Conservation (phyloP, 192 early-diverging fungal genomes). For the Lunasporangiospora selenospora region DNA sequence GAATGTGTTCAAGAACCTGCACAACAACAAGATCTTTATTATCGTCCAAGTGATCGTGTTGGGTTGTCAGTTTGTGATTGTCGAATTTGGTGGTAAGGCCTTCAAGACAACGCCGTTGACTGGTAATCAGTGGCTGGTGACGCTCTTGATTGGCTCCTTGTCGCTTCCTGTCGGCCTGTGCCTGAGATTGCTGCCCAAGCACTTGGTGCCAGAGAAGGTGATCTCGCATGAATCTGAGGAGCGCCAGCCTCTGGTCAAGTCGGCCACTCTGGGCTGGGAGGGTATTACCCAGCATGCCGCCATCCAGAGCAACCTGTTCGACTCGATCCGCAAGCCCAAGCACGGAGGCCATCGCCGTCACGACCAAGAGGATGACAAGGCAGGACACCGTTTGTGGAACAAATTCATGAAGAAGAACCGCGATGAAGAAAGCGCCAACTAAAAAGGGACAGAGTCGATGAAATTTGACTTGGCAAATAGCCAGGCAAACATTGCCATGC, state of each 20-base stretch:
- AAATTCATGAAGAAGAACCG: background rate
- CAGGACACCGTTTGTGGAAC: background rate
- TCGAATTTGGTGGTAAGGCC: constrained; percentile 86
- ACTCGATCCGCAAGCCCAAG: background rate
- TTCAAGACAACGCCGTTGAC: constrained; percentile 83
- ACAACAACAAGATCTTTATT: constrained; percentile 82
- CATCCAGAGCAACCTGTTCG: constrained; percentile 4
- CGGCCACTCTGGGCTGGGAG: constrained; percentile 27
- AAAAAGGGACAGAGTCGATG: background rate
- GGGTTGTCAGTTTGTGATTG: constrained; percentile 81
- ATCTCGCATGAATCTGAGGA: constrained; percentile 39
- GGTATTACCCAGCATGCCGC: constrained; percentile 1
- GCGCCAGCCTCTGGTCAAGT: constrained; percentile 31
- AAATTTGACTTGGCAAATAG: background rate
- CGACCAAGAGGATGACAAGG: background rate
- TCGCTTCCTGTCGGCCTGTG: constrained; percentile 83
- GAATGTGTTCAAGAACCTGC: constrained; percentile 91
- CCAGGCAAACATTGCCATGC: no score
- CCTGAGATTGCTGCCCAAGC: constrained; percentile 83
- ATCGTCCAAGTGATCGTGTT: constrained; percentile 77
- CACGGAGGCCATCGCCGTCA: background rate
- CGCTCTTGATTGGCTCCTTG: constrained; percentile 79
- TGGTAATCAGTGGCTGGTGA: constrained; percentile 77
- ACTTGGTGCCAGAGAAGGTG: constrained; percentile 44
- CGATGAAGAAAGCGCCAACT: background rate